Conservation (phyloP, 1,139 yeast species). For the Scheffersomyces segobiensis region DNA sequence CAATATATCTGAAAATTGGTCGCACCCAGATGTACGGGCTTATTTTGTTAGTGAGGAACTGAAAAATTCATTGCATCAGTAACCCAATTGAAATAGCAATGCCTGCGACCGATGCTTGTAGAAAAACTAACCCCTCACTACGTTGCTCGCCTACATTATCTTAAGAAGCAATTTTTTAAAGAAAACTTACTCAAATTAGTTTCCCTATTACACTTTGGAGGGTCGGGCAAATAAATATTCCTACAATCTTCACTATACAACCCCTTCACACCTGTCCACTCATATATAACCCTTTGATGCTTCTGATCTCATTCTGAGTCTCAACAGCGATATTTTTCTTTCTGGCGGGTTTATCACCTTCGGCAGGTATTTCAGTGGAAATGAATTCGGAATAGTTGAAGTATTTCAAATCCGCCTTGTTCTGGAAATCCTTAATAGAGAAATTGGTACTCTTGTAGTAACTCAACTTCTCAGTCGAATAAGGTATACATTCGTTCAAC, state of each 20-base stretch:
- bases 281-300: slow-evolving; percentile 47
- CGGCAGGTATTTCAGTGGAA: slow-evolving; percentile 8
- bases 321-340: slow-evolving; percentile 37
- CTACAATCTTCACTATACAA: not conserved
- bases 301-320: slow-evolving; percentile 41
- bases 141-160: not conserved
- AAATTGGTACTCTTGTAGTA: slow-evolving; percentile 32
- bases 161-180: not conserved
- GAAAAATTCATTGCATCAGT: not conserved
- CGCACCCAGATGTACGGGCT: not conserved
- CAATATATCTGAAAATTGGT: not conserved
- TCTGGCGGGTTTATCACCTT: slow-evolving; percentile 11
- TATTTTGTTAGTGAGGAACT: not conserved
- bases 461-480: slow-evolving; percentile 33
- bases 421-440: slow-evolving; percentile 36
- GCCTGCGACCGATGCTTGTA: too few species aligned
- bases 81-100: too few species aligned
- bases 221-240: not conserved
- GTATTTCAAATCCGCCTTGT: slow-evolving; percentile 37
- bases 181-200: not conserved
- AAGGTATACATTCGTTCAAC: slow-evolving; percentile 30
- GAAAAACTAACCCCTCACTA: too few species aligned
- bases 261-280: slow-evolving; percentile 35
- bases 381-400: slow-evolving; percentile 33
- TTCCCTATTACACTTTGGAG: not conserved